Conservation (phyloP, 371 early-diverging fungal genomes). For the Mucor sp. region DNA sequence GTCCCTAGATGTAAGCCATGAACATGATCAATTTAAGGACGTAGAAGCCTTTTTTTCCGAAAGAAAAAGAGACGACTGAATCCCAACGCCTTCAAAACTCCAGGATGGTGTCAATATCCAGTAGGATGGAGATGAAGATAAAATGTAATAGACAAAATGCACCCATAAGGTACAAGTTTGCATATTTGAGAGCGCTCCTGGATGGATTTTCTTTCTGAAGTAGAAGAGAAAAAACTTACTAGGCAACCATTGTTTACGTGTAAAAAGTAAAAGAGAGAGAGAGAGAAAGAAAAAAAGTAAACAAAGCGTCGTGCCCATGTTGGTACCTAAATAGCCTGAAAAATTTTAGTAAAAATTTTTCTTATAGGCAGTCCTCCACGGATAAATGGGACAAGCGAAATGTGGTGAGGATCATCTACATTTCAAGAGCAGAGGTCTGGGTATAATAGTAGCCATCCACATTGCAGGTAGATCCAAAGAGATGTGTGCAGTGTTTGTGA, state of each 20-base stretch:
- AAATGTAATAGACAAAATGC: slow-evolving; percentile 5
- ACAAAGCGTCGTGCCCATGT: neutral
- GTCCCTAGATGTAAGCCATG: slow-evolving; percentile 12
- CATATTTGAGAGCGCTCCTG: slow-evolving; percentile 10
- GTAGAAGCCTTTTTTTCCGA: neutral
- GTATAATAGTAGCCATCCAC: no score
- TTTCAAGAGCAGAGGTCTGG: no score
- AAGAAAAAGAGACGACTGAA: neutral
- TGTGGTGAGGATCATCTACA: no score
- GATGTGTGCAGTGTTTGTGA: no score
- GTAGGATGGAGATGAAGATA: slow-evolving; percentile 6
- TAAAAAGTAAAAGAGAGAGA: neutral
- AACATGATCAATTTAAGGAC: slow-evolving; percentile 9
- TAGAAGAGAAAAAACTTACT: slow-evolving; percentile 18
- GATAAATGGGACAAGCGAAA: neutral
- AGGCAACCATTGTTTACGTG: slow-evolving; percentile 18
- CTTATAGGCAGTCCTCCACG: neutral
- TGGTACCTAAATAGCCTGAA: neutral
- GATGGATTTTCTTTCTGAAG: neutral
- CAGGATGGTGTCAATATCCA: slow-evolving; percentile 17
- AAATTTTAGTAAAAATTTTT: neutral
- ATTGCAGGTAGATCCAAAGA: no score
- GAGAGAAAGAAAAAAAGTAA: neutral
- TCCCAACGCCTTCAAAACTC: slow-evolving; percentile 17
- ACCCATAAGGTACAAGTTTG: slow-evolving; percentile 1